Base-by-base conservation (phyloP, 176 grass and related monocot genomes). In the Bromus sterilis region DNA sequence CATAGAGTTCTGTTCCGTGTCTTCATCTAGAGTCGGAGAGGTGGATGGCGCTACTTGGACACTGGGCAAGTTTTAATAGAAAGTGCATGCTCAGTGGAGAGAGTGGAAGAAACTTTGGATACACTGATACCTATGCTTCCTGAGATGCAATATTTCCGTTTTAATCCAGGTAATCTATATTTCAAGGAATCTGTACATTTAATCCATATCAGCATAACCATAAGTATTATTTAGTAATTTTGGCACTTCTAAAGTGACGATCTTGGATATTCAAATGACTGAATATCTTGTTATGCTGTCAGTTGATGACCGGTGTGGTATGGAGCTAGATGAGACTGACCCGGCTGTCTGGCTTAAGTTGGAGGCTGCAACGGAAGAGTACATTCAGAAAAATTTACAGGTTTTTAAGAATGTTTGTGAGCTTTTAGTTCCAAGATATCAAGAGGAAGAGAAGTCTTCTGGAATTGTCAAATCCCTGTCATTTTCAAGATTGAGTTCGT, bases 261-360 rank as follows among this genome's bases (percentile, higher is more conserved):
- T 34, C 56, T 37, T 78, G 9, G 36, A 66, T 64, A 91, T 77
- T 77, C 9, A 84, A 79, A 74, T 71, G 18, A 80, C 7, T 18
- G 39, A 35, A 51, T 11, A 46, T 59, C 40, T 86, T 84, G 42
- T 84, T 83, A 77, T 86, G 9, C 62, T 78, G 40, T 83, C 86
- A 98, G 96, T 98, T 86, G 96, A 98, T 91, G 96, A 98, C 32
- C 85, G 93, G 69, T 98, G 87, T 88, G 96, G 82, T 84, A 98
- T 98, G 93, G 96, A 98, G 77, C 89, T 98, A 66, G 96, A 95
- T 64, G 93, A 98, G 82, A 98, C 96, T 84, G 96, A 98, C 86
- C 96, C 96, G 60, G 71, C 86, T 63, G 76, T 88, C 66, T 98
- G 93, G 96, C 93, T 93, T 66, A 98, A 95, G 85, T 81, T 98